Evolutionary conservation across 1,139 yeast genomes (phyloP), one percentile per base, ranked within the genome.

Genomic region (Kurtzmaniella quercitrusa): DNA sequence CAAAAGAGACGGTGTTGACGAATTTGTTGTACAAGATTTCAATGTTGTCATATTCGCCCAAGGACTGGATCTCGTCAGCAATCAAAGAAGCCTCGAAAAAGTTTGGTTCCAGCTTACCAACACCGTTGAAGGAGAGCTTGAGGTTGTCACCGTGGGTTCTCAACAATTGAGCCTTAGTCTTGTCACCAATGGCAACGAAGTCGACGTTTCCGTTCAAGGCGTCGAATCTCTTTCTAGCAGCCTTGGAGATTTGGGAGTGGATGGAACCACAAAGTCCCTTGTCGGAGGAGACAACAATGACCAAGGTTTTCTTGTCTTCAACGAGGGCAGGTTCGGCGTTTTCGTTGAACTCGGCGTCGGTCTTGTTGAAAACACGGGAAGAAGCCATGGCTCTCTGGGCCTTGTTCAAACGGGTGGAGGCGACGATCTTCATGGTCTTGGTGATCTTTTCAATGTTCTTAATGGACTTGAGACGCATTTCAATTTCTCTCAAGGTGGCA

Each of bases 361-460:
- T 81, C 59, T 78, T 77, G 65, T 86, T 85, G 78, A 88, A 91
- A 51, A 82, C 84, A 68, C 95, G 84, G 42, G 98, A 87, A 45
- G 89, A 80, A 57, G 79, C 75, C 93, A 91, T 93, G 54, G 97
- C 96, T 67, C 85, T 87, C 73, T 91, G 96, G 50, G 98, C 98
- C 75, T 88, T 90, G 68, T 82, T 80, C 68, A 93, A 81, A 77
- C 97, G 88, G 58, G 98, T 93, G 40, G 98, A 91, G 43, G 98
- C 98, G 61, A 93, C 98, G 72, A 94, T 85, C 79, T 91, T 93
- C 98, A 93, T 93, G 70, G 98, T 93, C 77, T 93, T 93, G 76
- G 98, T 93, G 74, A 93, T 93, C 79, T 93, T 93, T 75, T 93
- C 98, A 69, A 93, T 93, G 81, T 93, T 93, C 79, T 91, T 93